A percentile compares a stretch with the other conserved stretches of the same genome.
phyloP scores from a whole-genome alignment of 768 basidiomycete genomes.

The Amanita subjunquillea region DNA sequence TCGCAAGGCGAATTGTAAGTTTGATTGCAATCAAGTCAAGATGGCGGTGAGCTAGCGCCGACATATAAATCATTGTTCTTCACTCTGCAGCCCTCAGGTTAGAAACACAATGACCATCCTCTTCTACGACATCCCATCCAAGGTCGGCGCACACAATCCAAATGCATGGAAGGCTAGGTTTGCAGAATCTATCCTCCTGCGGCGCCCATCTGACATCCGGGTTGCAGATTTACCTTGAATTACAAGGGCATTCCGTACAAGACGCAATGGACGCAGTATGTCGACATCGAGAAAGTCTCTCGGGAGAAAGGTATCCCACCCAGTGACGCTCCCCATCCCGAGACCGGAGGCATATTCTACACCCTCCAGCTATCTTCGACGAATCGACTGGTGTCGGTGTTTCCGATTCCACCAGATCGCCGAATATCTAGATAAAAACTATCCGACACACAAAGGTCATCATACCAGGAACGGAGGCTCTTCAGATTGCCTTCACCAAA shows the following conservation, averaged over 20 bases:
- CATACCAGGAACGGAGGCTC: constrained; percentile 19
- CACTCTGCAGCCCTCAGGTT: background rate
- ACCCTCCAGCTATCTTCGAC: constrained; percentile 35
- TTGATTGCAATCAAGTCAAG: no score
- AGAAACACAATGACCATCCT: constrained; percentile 11
- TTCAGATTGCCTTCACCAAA: constrained; percentile 21
- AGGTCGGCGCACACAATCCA: constrained; percentile 26
- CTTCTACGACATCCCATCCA: constrained; percentile 35
- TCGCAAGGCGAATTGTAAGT: no score
- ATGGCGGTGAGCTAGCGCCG: no score
- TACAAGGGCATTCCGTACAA: constrained; percentile 18
- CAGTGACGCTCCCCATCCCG: constrained; percentile 9
- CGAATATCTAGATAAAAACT: constrained; percentile 32
- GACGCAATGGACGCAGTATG: constrained; percentile 32
- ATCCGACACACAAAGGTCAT: constrained; percentile 22
- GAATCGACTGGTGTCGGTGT: constrained; percentile 20
- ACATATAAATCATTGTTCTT: background rate
- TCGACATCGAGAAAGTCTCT: constrained; percentile 23
- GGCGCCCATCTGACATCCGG: background rate
- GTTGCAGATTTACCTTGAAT: constrained; percentile 10
- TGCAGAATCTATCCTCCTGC: background rate
- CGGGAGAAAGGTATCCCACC: constrained; percentile 21
- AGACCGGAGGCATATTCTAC: constrained; percentile 18
- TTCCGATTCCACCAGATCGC: constrained; percentile 30
- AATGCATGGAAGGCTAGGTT: constrained; percentile 37